These are phyloP conservation scores for Alectoria sarmentosa DNA, from an alignment of 495 filamentous ascomycete species.

Conservation along the genomic window DNA sequence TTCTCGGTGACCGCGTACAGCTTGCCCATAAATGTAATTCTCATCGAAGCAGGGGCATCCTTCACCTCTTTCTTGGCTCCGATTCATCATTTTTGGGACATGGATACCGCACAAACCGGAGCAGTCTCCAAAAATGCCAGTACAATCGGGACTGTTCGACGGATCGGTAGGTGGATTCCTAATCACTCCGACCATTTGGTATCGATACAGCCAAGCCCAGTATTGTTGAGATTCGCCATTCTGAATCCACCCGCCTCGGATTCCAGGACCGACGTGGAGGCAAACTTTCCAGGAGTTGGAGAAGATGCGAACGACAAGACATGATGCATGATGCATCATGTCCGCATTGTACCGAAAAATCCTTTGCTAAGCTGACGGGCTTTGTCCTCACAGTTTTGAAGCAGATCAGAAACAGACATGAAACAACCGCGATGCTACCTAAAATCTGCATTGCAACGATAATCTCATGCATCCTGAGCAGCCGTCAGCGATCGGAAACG, in stretches of 20 bases:
- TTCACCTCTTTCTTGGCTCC: neutral
- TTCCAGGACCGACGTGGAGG: neutral
- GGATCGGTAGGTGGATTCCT: neutral
- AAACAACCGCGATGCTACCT: neutral
- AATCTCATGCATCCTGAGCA: neutral
- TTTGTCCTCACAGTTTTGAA: neutral
- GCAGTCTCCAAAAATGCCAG: neutral
- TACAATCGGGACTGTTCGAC: neutral
- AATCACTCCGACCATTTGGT: neutral
- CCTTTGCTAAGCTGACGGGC: neutral
- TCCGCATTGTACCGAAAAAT: neutral
- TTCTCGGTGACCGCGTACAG: neutral
- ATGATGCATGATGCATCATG: neutral
- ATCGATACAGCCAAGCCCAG: neutral
- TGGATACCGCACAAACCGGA: neutral
- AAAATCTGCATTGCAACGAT: neutral
- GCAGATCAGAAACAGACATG: neutral
- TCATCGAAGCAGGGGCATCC: neutral
- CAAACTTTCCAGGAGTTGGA: neutral
- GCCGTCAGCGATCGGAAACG: neutral
- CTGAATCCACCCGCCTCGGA: neutral
- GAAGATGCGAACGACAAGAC: neutral
- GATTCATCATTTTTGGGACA: neutral
- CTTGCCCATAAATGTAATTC: neutral
- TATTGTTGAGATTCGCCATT: neutral